Evolutionary conservation across 176 grass and related monocot genomes (phyloP), one percentile per base, ranked within the genome.

Genomic region (Cymbopogon citratus): DNA sequence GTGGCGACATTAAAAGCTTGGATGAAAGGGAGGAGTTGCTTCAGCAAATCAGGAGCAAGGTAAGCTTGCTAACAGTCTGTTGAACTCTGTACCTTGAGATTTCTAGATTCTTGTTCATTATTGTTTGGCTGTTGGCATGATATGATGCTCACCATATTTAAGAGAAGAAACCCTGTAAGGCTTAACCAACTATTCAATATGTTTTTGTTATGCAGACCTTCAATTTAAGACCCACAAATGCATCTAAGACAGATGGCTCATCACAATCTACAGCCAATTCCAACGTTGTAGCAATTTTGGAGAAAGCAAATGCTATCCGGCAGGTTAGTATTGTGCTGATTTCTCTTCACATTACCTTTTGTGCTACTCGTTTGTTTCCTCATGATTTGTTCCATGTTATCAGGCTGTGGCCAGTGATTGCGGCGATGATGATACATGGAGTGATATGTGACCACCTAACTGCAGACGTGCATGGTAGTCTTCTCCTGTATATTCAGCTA

Each of bases 21-120:
- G 87, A 93, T 24, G 89, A 95, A 91, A 90, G 91, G 80, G 97
- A 81, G 69, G 97, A 89, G 18, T 87, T 99, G 64, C 97, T 99
- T 85, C 87, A 90, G 81, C 89, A 99, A 90, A 99, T 99, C 67
- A 90, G 87, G 86, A 99, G 90, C 81, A 99, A 99, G 97, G 97
- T 99, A 93, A 52, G 73, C 59, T 77, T 77, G 16, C 40, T 66
- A 67, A 25, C 24, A 18, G 16, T 66, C 25, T 65, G 39, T 79
- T 41, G 77, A 16, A 45, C 28, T 28, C 14, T 83, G 33, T 59
- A 66, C 7, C 49, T 79, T 6, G 57, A 52, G 31, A 25, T 83
- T 83, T 73, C 19, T 43, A 63, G 15, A 23, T 88, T 61, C 62
- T 69, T 63, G 23, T 33, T 43, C 40, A 23, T 88, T 61, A 48